Evolutionary conservation across 2,329 filamentous ascomycete species (phyloP).

Genomic region (Neonectria hederae): DNA sequence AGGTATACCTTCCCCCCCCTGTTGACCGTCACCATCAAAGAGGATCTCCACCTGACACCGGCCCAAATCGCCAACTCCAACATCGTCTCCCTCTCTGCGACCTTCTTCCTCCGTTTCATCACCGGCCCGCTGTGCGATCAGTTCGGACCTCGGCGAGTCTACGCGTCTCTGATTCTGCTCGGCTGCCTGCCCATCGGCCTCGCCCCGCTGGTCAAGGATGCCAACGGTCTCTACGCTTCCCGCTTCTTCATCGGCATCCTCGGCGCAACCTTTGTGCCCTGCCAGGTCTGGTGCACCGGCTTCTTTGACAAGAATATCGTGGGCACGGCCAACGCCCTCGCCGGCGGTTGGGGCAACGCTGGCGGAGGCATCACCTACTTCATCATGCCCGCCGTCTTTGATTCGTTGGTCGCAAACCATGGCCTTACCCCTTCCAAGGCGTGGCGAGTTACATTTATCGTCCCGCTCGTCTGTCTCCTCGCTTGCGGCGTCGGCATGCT

Average conservation of each 20-base stretch:
- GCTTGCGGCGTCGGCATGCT: constrained; percentile 73
- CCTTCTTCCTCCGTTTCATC: constrained; percentile 78
- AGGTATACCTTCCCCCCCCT: constrained; percentile 87
- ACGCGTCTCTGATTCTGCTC: constrained; percentile 78
- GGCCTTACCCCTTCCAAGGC: constrained; percentile 73
- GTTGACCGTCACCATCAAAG: constrained; percentile 79
- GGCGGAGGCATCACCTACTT: constrained; percentile 94
- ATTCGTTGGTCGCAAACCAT: constrained; percentile 71
- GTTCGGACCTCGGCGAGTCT: constrained; percentile 83
- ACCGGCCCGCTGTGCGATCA: constrained; percentile 87
- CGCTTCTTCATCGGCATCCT: constrained; percentile 86
- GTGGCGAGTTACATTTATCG: constrained; percentile 86
- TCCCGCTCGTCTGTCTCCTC: constrained; percentile 81
- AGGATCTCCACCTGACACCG: constrained; percentile 77
- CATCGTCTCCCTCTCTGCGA: constrained; percentile 78
- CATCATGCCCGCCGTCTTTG: constrained; percentile 89
- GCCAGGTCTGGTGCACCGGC: constrained; percentile 91
- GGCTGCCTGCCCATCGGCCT: constrained; percentile 85
- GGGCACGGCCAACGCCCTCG: constrained; percentile 86
- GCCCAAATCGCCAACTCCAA: constrained; percentile 87
- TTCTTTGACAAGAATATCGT: constrained; percentile 95
- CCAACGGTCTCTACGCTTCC: constrained; percentile 71
- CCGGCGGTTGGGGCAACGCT: constrained; percentile 86
- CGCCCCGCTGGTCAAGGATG: constrained; percentile 76
- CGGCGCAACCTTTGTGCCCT: constrained; percentile 82